Conservation (phyloP, 129 eudicot species). For the Pittosporum tobira region DNA sequence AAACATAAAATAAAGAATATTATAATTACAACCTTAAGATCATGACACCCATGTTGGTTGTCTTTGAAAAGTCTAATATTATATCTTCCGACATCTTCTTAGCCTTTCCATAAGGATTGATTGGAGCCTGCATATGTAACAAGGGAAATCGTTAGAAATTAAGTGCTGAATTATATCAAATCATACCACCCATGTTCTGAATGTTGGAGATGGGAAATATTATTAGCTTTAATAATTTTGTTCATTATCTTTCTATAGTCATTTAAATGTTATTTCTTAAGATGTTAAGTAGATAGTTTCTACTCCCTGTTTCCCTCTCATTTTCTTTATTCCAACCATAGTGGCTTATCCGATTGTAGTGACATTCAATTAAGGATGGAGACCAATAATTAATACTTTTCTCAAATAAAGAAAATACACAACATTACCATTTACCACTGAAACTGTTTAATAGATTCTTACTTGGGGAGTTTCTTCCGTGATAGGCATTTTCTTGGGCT, state of each 20-base stretch:
- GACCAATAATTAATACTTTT: background rate
- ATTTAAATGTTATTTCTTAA: no score
- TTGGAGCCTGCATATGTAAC: slow-evolving; percentile 40
- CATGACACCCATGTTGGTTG: slow-evolving; percentile 74
- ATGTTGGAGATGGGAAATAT: background rate
- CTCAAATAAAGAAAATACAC: background rate
- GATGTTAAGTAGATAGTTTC: no score
- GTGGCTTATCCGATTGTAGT: background rate
- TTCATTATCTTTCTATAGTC: background rate
- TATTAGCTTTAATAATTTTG: background rate
- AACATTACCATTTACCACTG: background rate
- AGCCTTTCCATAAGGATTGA: slow-evolving; percentile 82
- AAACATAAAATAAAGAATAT: background rate
- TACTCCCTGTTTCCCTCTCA: background rate
- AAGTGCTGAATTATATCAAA: background rate
- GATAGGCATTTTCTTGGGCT: slow-evolving; percentile 88
- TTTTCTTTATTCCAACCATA: background rate
- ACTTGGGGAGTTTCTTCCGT: slow-evolving; percentile 94
- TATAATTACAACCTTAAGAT: slow-evolving; percentile 42
- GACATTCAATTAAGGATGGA: background rate
- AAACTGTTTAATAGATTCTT: background rate
- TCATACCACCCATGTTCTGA: background rate
- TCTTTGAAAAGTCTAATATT: slow-evolving; percentile 57
- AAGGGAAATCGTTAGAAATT: background rate
- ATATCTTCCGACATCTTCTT: slow-evolving; percentile 91